Evolutionary conservation across 768 basidiomycete genomes (phyloP).

Genomic region (Leccinum pellstonianum): DNA sequence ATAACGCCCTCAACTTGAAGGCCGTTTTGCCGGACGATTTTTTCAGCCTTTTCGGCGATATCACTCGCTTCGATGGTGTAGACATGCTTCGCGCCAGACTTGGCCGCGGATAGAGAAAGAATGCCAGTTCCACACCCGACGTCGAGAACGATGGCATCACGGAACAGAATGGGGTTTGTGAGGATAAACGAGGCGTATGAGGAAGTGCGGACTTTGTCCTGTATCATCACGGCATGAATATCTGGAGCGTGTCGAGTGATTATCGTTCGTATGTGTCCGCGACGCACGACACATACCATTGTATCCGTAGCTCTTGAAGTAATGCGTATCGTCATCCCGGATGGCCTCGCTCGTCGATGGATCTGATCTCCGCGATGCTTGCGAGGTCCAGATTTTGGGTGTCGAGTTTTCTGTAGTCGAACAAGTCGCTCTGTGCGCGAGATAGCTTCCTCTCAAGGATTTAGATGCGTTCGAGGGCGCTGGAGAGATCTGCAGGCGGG

Average conservation of each 20-base stretch:
- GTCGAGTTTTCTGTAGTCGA: constrained; percentile 60
- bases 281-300: constrained; percentile 57
- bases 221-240: constrained; percentile 95
- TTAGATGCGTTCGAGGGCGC: constrained; percentile 47
- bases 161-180: constrained; percentile 76
- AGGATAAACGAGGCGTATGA: constrained; percentile 92
- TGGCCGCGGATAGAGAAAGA: constrained; percentile 85
- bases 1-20: constrained; percentile 72
- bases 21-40: constrained; percentile 76
- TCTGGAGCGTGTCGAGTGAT: constrained; percentile 43
- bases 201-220: constrained; percentile 90
- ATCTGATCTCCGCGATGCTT: constrained; percentile 41
- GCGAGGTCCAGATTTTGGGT: constrained; percentile 50
- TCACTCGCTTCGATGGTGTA: constrained; percentile 90
- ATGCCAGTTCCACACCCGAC: constrained; percentile 97
- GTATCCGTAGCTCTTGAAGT: constrained; percentile 86
- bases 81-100: constrained; percentile 85
- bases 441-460: constrained; percentile 62
- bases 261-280: neutral
- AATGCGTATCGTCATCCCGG: constrained; percentile 90
- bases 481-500: constrained; percentile 31
- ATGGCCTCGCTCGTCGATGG: constrained; percentile 22
- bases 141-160: constrained; percentile 84
- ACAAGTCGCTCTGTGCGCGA: constrained; percentile 57
- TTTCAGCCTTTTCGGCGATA: constrained; percentile 72